phyloP scores from a whole-genome alignment of 2,329 filamentous ascomycete species.

The Aspergillus arachidicola region DNA sequence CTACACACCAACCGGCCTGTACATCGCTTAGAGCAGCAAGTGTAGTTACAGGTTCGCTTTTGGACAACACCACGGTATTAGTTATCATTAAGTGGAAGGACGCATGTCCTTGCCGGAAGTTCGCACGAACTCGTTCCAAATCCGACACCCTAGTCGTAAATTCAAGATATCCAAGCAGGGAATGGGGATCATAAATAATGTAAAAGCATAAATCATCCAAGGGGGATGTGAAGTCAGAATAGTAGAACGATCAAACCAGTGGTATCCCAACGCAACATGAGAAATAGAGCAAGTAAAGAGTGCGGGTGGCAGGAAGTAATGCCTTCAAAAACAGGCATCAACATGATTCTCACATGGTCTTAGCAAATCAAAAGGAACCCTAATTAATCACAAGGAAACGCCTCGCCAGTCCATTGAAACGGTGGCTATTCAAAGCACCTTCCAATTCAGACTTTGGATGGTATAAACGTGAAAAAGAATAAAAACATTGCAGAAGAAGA shows the following conservation, averaged over 20 bases:
- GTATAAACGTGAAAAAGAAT: conserved; percentile 4
- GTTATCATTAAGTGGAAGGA: conserved; percentile 21
- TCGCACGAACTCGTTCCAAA: background rate
- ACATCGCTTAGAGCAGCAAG: background rate
- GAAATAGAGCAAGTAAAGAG: conserved; percentile 13
- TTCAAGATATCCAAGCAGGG: background rate
- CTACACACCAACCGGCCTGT: background rate
- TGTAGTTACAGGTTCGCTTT: background rate
- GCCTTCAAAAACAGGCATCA: conserved; percentile 10
- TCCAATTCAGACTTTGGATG: conserved; percentile 4
- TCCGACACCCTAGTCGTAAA: conserved; percentile 4
- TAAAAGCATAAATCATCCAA: conserved; percentile 15
- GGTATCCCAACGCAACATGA: conserved; percentile 23
- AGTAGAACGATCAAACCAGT: conserved; percentile 19
- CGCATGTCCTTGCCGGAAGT: conserved; percentile 8
- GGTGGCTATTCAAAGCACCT: background rate
- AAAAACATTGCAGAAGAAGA: conserved; percentile 7
- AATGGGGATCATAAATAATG: conserved; percentile 9
- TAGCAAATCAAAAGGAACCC: conserved; percentile 8
- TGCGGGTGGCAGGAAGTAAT: conserved; percentile 6
- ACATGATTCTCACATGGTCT: conserved; percentile 17
- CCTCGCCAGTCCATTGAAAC: conserved; percentile 10
- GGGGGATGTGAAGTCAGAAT: conserved; percentile 15
- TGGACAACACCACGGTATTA: conserved; percentile 14
- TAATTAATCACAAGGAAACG: conserved; percentile 11